Evolutionary conservation across 768 basidiomycete species (phyloP).

Genomic region (Basidioascus undulatus): DNA sequence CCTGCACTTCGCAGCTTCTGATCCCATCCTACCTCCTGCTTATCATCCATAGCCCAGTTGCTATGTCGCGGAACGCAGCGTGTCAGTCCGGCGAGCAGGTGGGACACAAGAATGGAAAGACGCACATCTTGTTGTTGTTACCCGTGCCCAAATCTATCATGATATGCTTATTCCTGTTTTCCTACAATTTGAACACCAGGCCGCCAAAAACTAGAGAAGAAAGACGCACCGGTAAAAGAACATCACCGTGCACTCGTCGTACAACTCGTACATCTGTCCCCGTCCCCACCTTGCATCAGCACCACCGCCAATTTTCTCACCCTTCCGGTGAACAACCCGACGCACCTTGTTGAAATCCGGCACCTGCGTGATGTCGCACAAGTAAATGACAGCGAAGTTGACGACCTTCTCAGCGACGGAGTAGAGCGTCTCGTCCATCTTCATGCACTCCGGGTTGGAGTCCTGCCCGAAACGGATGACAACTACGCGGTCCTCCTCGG

Average conservation of each 20-base stretch:
- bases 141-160: conserved; percentile 99
- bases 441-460: conserved; percentile 83
- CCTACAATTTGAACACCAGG: no score
- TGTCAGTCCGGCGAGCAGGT: no score
- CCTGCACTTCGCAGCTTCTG: no score
- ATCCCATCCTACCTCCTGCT: conserved; percentile 52
- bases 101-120: background rate
- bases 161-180: conserved; percentile 76
- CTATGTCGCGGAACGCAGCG: background rate
- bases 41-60: conserved; percentile 97
- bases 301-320: no score
- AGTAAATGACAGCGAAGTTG: conserved; percentile 93
- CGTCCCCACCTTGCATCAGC: no score
- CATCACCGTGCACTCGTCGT: conserved; percentile 93
- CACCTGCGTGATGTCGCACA: conserved; percentile 79
- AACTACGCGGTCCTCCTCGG: conserved; percentile 86
- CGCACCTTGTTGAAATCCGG: conserved; percentile 94
- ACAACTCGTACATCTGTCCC: conserved; percentile 99
- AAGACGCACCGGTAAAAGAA: conserved; percentile 75
- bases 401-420: conserved; percentile 84
- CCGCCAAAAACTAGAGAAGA: conserved; percentile 2
- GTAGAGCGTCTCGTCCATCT: conserved; percentile 93
- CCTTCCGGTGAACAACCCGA: background rate
- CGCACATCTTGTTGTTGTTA: conserved; percentile 94
- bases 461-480: conserved; percentile 88